Conservation (phyloP, 441 rosid species). For the Iberis amara region DNA sequence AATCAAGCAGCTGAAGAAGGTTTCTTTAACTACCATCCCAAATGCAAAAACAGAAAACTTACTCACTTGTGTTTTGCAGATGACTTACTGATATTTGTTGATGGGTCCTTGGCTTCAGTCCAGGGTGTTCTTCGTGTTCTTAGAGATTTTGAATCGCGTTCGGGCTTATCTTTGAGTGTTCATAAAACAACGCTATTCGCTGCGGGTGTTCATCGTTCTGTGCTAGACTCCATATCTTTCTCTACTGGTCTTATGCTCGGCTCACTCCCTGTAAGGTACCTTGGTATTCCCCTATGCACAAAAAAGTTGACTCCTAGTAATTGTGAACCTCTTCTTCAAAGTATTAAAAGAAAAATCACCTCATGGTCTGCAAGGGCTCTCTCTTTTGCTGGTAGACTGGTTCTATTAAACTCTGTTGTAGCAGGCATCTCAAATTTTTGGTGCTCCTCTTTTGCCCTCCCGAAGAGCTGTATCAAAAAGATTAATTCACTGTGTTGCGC, state of each 20-base stretch:
- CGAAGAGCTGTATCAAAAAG: neutral
- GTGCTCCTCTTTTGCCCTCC: neutral
- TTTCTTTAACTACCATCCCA: no score
- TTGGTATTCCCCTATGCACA: neutral
- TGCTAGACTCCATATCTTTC: no score
- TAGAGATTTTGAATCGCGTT: no score
- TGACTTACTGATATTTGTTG: no score
- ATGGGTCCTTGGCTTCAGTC: no score
- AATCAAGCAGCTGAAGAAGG: no score
- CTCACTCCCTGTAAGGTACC: neutral
- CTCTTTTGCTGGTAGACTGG: neutral
- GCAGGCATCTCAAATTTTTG: neutral
- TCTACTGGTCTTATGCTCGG: neutral
- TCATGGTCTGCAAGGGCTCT: neutral
- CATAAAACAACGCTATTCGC: no score
- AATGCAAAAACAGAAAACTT: no score
- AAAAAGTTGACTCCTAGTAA: neutral
- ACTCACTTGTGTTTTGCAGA: no score
- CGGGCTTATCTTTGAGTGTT: no score
- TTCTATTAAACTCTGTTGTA: neutral
- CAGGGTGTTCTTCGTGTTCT: no score
- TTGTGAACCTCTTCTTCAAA: neutral
- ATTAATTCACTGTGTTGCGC: neutral
- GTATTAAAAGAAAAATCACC: neutral
- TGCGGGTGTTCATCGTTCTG: no score